phyloP scores from a whole-genome alignment of 83 land plant genomes.

The Diphasiastrum complanatum region DNA sequence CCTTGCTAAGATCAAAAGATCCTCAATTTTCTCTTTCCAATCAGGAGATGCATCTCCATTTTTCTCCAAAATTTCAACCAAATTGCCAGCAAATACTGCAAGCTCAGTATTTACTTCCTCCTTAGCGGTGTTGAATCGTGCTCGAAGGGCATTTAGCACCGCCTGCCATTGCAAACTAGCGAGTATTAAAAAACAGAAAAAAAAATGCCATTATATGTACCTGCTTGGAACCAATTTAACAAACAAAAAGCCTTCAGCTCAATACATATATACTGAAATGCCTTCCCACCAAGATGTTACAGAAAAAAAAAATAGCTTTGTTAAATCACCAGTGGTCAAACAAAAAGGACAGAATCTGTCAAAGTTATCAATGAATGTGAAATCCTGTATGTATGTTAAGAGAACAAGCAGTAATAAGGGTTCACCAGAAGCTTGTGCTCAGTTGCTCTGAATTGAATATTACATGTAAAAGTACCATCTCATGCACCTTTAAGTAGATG shows the following conservation, averaged over 20 bases:
- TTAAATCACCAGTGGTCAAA: not conserved
- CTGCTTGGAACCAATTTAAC: not conserved
- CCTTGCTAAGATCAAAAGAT: slow-evolving; percentile 72
- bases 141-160: slow-evolving; percentile 49
- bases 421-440: too few species aligned
- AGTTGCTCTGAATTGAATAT: too few species aligned
- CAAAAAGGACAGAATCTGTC: too few species aligned
- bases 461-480: too few species aligned
- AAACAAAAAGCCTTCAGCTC: not conserved
- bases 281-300: not conserved
- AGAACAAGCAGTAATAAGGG: too few species aligned
- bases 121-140: slow-evolving; percentile 71
- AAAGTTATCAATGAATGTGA: too few species aligned
- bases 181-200: slow-evolving; percentile 6
- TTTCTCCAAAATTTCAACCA: slow-evolving; percentile 68
- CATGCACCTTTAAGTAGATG: too few species aligned
- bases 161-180: slow-evolving; percentile 37
- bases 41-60: slow-evolving; percentile 64
- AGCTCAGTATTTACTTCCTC: slow-evolving; percentile 66
- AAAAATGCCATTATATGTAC: not conserved
- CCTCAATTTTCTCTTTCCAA: slow-evolving; percentile 88
- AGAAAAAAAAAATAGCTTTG: slow-evolving; percentile 1
- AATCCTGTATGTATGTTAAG: too few species aligned
- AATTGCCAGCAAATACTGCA: slow-evolving; percentile 46
- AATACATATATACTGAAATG: not conserved